Percentiles rank a stretch among this genome's conserved stretches.
Evolutionary conservation across 164 flowering plant species (phyloP).

Genomic region (Sextonia rubra): DNA sequence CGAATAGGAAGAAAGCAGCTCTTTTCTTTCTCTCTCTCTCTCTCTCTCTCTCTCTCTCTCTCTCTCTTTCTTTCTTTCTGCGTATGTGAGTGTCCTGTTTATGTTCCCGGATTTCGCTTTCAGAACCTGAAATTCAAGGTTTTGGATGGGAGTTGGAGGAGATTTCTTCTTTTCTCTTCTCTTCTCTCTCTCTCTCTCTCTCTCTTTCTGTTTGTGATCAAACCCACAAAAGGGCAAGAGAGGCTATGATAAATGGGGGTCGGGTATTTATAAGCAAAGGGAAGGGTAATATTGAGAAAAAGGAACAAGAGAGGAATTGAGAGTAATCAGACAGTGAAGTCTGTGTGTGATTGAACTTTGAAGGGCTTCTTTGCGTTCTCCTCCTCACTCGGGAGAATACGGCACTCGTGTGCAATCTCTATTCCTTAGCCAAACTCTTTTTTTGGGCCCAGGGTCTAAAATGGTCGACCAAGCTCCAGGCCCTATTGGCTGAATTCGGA

Average conservation of each 20-base stretch:
- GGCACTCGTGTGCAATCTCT: too few species aligned
- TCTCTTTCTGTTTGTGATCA: background rate
- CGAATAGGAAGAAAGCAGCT: too few species aligned
- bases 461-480: too few species aligned
- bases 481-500: too few species aligned
- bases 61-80: background rate
- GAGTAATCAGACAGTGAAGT: too few species aligned
- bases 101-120: background rate
- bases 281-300: background rate
- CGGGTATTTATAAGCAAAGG: slow-evolving; percentile 13
- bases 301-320: background rate
- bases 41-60: background rate
- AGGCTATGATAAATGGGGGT: background rate
- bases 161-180: background rate
- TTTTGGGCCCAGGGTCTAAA: too few species aligned
- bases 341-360: too few species aligned
- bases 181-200: background rate
- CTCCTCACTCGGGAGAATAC: too few species aligned
- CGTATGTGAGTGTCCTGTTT: background rate
- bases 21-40: background rate
- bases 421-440: too few species aligned
- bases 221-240: slow-evolving; percentile 6
- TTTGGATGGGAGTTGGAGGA: background rate
- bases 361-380: too few species aligned
- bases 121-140: slow-evolving; percentile 5